Evolutionary conservation across 23 red algal genomes (phyloP).

Genomic region (Agarophyton chilense): DNA sequence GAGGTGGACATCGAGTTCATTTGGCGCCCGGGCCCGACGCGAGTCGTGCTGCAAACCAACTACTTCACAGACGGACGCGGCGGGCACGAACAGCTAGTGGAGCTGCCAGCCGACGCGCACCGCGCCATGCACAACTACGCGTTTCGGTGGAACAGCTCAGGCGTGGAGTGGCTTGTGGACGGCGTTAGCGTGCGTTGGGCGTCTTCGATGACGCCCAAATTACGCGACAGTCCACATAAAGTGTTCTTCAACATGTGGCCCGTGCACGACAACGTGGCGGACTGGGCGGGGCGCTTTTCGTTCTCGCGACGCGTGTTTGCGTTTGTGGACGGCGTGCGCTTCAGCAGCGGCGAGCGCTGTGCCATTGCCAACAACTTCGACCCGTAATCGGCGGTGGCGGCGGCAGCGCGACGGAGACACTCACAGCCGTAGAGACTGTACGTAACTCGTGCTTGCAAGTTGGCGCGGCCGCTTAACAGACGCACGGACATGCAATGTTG

Average conservation of each 20-base stretch:
- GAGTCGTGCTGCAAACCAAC: slow-evolving; percentile 29
- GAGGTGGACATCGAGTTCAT: slow-evolving; percentile 44
- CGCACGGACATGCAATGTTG: too few species aligned
- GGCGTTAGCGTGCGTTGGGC: not conserved
- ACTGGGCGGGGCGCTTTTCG: not conserved
- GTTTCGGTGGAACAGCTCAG: slow-evolving; percentile 31
- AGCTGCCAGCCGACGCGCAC: not conserved
- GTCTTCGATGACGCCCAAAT: not conserved
- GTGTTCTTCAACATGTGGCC: slow-evolving; percentile 22
- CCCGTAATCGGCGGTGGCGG: too few species aligned
- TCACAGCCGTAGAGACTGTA: too few species aligned
- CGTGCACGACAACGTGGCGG: not conserved
- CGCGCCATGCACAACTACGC: slow-evolving; percentile 30
- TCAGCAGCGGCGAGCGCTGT: not conserved
- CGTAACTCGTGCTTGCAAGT: too few species aligned
- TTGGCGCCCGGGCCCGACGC: not conserved
- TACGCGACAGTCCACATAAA: not conserved
- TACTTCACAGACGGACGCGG: slow-evolving; percentile 28
- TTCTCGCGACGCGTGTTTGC: not conserved
- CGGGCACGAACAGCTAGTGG: not conserved
- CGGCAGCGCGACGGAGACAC: too few species aligned
- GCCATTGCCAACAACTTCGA: not conserved
- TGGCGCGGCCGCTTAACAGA: too few species aligned
- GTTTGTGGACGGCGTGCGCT: not conserved
- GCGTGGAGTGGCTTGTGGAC: slow-evolving; percentile 50